Conservation (phyloP, 1,284 basidiomycete species). For the Ustilago nuda region DNA sequence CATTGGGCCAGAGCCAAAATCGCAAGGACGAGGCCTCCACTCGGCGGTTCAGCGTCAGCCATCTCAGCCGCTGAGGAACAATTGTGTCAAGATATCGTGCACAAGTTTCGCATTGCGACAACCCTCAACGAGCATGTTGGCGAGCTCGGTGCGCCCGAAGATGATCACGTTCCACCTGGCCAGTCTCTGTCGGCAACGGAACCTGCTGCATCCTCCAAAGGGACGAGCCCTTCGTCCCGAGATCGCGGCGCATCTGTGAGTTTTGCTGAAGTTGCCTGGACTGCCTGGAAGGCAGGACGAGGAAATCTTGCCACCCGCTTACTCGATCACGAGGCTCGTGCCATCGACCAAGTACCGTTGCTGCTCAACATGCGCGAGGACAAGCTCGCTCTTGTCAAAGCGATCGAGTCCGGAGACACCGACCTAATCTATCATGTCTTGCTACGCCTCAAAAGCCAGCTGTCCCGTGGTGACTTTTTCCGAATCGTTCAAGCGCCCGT, state of each 20-base stretch:
- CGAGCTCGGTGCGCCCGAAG: slow-evolving; percentile 29
- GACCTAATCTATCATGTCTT: slow-evolving; percentile 75
- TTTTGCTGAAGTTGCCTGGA: slow-evolving; percentile 93
- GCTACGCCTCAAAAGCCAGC: slow-evolving; percentile 74
- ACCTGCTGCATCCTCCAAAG: not conserved
- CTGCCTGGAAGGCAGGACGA: slow-evolving; percentile 91
- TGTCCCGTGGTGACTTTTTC: slow-evolving; percentile 93
- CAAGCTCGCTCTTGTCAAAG: slow-evolving; percentile 85
- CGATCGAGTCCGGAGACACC: slow-evolving; percentile 93
- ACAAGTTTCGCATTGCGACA: slow-evolving; percentile 80
- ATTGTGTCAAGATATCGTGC: slow-evolving; percentile 83
- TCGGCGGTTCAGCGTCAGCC: slow-evolving; percentile 25
- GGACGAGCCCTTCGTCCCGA: not conserved
- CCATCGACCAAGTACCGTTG: slow-evolving; percentile 92
- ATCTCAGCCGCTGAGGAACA: slow-evolving; percentile 75
- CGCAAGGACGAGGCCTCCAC: slow-evolving; percentile 73
- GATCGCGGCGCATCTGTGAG: slow-evolving; percentile 73
- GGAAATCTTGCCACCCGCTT: slow-evolving; percentile 88
- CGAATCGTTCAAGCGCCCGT: slow-evolving; percentile 79
- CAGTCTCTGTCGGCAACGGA: slow-evolving; percentile 2
- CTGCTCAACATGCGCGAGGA: slow-evolving; percentile 95
- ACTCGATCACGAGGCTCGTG: slow-evolving; percentile 88
- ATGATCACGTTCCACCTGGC: slow-evolving; percentile 5
- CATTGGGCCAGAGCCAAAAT: slow-evolving; percentile 98
- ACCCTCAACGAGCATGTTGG: slow-evolving; percentile 48